Evolutionary conservation across 768 basidiomycete species (phyloP), one percentile per base, ranked within the genome.

Genomic region (Russula vinacea): DNA sequence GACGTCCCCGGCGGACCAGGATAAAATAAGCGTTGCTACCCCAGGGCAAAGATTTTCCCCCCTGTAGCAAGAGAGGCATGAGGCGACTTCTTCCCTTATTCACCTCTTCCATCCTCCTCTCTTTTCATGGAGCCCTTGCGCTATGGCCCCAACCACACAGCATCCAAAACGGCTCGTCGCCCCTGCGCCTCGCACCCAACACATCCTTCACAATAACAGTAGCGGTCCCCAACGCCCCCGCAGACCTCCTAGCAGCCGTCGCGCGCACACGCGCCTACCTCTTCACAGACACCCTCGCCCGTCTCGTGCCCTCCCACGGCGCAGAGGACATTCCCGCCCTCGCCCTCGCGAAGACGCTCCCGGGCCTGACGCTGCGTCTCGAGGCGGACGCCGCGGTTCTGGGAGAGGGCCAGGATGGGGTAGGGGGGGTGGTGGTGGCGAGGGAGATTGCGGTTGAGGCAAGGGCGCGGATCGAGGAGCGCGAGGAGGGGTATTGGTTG

Each of bases 231-330:
- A 72, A 77, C 51, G 73, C 82, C 1, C 85, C 87, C 0, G 66
- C 73, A 22, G 88, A 90, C 72, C 77, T 90, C 50, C 62, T 77
- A 24, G 81, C 79, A n/a, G 88, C 88, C 47, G 78, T 84, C 33
- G 52, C 71, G 11, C 81, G 81, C 49, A 82, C 86, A 0, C 78
- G 77, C 63, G 47, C 59, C 2, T 77, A 52, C 2, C 40, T 67
- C 11, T 24, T 17, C 29, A 79, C 75, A 7, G 89, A 89, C 73
- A 81, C 83, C 68, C 81, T 86, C 26, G 78, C 81, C 64, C 76
- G 83, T 14, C 81, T 90, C 45, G 78, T 83, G 40, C 78, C 84
- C 29, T 84, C 83, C 17, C 83, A 86, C 54, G 86, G 86, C 2
- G 72, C 79, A 3, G 76, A 75, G 8, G 83, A 87, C 69, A 76